Evolutionary conservation across 129 eudicot genomes (phyloP).

Genomic region (Chrysanthemum lavandulifolium): DNA sequence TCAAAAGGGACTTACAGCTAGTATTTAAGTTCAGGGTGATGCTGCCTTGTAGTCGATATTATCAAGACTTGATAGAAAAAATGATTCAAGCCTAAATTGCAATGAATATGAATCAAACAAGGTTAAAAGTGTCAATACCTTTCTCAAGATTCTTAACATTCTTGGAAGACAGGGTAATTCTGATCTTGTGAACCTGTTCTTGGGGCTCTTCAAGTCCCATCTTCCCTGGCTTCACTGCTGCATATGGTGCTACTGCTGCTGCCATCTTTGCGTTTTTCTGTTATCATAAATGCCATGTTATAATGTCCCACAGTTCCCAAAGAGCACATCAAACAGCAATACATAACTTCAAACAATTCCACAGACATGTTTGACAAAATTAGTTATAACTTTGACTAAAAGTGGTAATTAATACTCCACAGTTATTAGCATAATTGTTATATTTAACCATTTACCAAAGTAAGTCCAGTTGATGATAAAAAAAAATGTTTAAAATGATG

Average conservation of each 20-base stretch:
- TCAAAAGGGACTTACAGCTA: background rate
- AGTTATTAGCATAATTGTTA: no score
- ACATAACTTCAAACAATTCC: no score
- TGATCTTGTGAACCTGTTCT: constrained; percentile 77
- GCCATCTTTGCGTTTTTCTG: constrained; percentile 24
- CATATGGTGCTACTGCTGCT: constrained; percentile 53
- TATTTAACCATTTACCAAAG: no score
- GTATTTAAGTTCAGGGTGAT: background rate
- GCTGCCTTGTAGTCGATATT: background rate
- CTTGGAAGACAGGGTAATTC: constrained; percentile 87
- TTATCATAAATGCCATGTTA: background rate
- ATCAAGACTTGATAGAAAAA: background rate
- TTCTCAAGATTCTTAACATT: constrained; percentile 86
- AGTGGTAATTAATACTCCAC: no score
- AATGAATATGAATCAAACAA: background rate
- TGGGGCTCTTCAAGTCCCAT: constrained; percentile 70
- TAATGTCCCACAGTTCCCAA: no score
- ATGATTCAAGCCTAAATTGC: background rate
- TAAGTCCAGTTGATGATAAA: no score
- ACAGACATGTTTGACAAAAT: no score
- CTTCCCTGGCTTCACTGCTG: constrained; percentile 78
- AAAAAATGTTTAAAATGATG: no score
- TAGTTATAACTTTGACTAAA: no score
- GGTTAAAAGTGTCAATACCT: constrained; percentile 28
- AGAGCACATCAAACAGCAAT: no score